Evolutionary conservation across 306 rosid species (phyloP), one percentile per base, ranked within the genome.

Genomic region (Rosa rugosa): DNA sequence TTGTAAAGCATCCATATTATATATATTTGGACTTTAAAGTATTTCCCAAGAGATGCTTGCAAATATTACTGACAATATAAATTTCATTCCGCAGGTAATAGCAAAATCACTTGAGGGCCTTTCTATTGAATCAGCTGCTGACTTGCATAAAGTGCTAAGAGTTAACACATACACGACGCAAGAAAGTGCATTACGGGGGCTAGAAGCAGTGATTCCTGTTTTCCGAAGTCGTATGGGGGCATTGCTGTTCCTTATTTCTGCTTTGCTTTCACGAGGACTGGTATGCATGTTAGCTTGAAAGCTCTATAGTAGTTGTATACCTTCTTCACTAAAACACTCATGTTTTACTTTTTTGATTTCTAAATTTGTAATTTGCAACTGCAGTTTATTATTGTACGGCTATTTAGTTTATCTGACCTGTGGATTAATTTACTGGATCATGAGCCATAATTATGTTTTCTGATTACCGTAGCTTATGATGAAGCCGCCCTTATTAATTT

Each of bases 161-260:
- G 87, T 95, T 81, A 90, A 88, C 80, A 81, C 77, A 20, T 91
- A 82, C 86, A 84, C 96, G 76, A 84, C 88, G 4, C 89, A 83
- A 86, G 78, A 85, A 75, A 87, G 87, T 85, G 96, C 93, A 50
- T 82, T 93, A 70, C 88, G 79, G 85, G 87, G 86, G 85, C 94
- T 95, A 81, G 88, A 84, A 85, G 96, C 84, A 72, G 84, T 83
- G 84, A 84, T 93, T 87, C 93, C 93, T 45, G 73, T 91, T 23
- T 95, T 87, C 83, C 92, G 82, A 81, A 95, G 99, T 86, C 98
- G 98, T 50, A 86, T 95, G 94, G 99, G 99, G 63, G 99, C 99
- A 81, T 81, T 95, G 88, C 98, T 95, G 71, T 95, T 93, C 84
- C 89, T 95, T 70, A 85, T 95, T 77, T 96, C 98, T 77, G 96